Percentiles rank a stretch among this genome's conserved stretches.
Evolutionary conservation across 2,329 filamentous ascomycete species (phyloP).

Genomic region (Cordyceps tenuipes): DNA sequence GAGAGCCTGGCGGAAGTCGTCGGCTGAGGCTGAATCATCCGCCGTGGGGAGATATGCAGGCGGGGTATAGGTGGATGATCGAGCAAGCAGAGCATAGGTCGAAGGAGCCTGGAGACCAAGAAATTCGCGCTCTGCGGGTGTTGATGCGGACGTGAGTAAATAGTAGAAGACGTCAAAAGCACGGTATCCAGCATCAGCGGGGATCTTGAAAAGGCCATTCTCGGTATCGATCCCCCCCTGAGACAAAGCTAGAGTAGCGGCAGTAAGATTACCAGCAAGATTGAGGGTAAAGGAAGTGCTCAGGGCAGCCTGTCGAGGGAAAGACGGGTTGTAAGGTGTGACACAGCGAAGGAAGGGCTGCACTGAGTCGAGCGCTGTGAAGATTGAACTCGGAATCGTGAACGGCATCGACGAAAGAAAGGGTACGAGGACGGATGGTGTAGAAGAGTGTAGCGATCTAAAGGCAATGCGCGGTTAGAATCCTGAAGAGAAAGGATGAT

Average conservation of each 20-base stretch:
- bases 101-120: conserved; percentile 70
- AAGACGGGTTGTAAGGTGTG: conserved; percentile 82
- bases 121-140: conserved; percentile 80
- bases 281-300: conserved; percentile 76
- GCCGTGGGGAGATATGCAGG: conserved; percentile 85
- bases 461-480: neutral
- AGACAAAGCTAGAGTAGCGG: conserved; percentile 68
- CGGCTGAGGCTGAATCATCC: conserved; percentile 84
- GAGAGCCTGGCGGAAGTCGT: conserved; percentile 80
- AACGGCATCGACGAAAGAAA: conserved; percentile 78
- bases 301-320: conserved; percentile 70
- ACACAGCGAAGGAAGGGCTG: conserved; percentile 81
- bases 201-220: conserved; percentile 72
- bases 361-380: conserved; percentile 71
- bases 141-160: conserved; percentile 83
- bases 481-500: conserved; percentile 12
- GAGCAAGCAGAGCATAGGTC: conserved; percentile 68
- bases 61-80: conserved; percentile 76
- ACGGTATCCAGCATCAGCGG: conserved; percentile 70
- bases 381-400: conserved; percentile 64
- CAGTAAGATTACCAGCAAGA: conserved; percentile 69
- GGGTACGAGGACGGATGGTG: conserved; percentile 73
- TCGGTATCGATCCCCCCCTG: conserved; percentile 80
- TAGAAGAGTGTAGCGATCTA: conserved; percentile 81
- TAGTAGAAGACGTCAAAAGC: conserved; percentile 99